Conservation (phyloP, 306 rosid genomes). For the Dalbergia oliveri region DNA sequence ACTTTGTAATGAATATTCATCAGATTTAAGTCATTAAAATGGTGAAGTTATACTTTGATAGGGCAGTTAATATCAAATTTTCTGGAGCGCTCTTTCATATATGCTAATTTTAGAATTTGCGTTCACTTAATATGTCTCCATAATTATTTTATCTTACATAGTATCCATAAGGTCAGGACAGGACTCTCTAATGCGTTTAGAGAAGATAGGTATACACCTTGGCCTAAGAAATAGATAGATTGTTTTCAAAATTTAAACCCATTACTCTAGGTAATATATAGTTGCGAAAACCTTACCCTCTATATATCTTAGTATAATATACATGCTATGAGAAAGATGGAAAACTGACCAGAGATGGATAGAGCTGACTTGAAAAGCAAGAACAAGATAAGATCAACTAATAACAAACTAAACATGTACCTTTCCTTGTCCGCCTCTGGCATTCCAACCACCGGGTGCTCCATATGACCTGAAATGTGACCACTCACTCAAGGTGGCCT, state of each 20-base stretch:
- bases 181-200: too few species aligned
- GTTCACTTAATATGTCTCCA: too few species aligned
- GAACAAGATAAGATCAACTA: not conserved
- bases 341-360: not conserved
- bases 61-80: not conserved
- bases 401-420: not conserved
- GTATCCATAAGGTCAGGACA: too few species aligned
- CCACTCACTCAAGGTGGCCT: slow-evolving; percentile 74
- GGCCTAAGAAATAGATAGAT: too few species aligned
- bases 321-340: not conserved
- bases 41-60: not conserved
- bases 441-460: slow-evolving; percentile 64
- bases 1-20: not conserved
- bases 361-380: not conserved
- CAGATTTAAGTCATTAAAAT: too few species aligned
- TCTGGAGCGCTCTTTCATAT: too few species aligned
- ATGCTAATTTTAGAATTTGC: not conserved
- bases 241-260: too few species aligned
- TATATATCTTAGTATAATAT: not conserved
- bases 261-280: too few species aligned
- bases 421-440: slow-evolving; percentile 69
- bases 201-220: too few species aligned
- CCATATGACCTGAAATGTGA: slow-evolving; percentile 32
- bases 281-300: too few species aligned
- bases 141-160: too few species aligned